A percentile compares a stretch with the other conserved stretches of the same genome.
Evolutionary conservation across 2,329 filamentous ascomycete genomes (phyloP).

Genomic region (Penicillium italicum): DNA sequence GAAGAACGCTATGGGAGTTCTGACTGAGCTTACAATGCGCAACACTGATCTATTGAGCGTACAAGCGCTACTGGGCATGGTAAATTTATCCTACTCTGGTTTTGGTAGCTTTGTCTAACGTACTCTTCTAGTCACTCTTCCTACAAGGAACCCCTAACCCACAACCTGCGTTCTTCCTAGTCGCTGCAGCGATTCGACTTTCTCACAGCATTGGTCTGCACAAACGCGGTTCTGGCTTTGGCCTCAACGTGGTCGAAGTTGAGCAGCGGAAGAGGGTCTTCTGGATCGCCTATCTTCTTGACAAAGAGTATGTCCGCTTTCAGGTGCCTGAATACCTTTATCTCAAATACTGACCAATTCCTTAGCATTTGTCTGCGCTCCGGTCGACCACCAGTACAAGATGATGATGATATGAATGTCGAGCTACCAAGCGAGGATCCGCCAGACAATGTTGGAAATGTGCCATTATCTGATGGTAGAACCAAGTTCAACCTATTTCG

Average conservation of each 20-base stretch:
- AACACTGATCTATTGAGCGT: conserved; percentile 95
- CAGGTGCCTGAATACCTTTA: not conserved
- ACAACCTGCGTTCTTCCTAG: conserved; percentile 85
- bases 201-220: conserved; percentile 94
- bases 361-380: conserved; percentile 63
- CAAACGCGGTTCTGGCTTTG: conserved; percentile 88
- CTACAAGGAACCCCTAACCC: conserved; percentile 95
- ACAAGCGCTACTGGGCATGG: conserved; percentile 88
- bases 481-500: conserved; percentile 94
- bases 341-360: conserved; percentile 10
- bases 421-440: conserved; percentile 90
- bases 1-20: conserved; percentile 93
- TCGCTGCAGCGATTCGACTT: conserved; percentile 83
- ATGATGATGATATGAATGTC: conserved; percentile 88
- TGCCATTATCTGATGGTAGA: conserved; percentile 81
- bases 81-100: conserved; percentile 29
- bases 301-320: conserved; percentile 57
- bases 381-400: conserved; percentile 68
- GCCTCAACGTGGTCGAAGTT: conserved; percentile 86
- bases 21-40: conserved; percentile 88
- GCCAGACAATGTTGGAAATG: conserved; percentile 88
- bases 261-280: conserved; percentile 81
- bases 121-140: conserved; percentile 64
- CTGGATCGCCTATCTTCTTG: conserved; percentile 71
- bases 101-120: conserved; percentile 7